phyloP scores from a whole-genome alignment of 1,284 basidiomycete species.

The Cryptococcus jaspeensis region DNA sequence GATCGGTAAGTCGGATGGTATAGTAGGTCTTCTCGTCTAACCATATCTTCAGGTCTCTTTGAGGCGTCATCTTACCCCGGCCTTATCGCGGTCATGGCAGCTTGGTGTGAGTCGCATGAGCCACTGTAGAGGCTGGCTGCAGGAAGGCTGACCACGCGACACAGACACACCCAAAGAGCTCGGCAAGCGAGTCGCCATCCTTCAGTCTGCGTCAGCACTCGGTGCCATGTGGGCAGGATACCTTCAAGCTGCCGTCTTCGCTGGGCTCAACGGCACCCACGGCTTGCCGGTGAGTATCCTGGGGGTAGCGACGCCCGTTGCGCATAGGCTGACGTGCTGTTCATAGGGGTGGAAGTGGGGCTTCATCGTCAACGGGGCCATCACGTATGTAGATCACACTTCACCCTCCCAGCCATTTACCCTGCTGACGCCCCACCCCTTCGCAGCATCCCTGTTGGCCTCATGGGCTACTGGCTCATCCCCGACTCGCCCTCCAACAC shows the following conservation, averaged over 20 bases:
- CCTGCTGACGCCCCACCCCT: not conserved
- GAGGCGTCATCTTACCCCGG: constrained; percentile 31
- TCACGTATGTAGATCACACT: not conserved
- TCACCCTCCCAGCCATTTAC: too few species aligned
- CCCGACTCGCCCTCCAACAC: constrained; percentile 40
- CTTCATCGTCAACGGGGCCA: not conserved
- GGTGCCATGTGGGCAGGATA: not conserved
- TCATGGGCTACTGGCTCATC: constrained; percentile 41
- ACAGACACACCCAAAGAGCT: not conserved
- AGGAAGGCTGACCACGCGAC: not conserved
- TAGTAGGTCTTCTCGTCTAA: too few species aligned
- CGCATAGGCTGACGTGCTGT: not conserved
- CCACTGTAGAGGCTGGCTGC: not conserved
- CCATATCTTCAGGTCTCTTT: constrained; percentile 39
- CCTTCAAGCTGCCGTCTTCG: not conserved
- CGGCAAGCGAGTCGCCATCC: not conserved
- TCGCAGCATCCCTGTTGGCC: not conserved
- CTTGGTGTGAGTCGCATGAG: not conserved
- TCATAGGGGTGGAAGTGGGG: constrained; percentile 1
- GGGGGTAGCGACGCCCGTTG: too few species aligned
- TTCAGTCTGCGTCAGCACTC: not conserved
- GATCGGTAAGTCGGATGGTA: too few species aligned
- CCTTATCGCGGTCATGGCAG: not conserved
- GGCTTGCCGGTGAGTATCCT: not conserved
- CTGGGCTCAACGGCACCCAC: not conserved